Conservation (phyloP, 2,329 filamentous ascomycete genomes). For the Penicillium palitans region DNA sequence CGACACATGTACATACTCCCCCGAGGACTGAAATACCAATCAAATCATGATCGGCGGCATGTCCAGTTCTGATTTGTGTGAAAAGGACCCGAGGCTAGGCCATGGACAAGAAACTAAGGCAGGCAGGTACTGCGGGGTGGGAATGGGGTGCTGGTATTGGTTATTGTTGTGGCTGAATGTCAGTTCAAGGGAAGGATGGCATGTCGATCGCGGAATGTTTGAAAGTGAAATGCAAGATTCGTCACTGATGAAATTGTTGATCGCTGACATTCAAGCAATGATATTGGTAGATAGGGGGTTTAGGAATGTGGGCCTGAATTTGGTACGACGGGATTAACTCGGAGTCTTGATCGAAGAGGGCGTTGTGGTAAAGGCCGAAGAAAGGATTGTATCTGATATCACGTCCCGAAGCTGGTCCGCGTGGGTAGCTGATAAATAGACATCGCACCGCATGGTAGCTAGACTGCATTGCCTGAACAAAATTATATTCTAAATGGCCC, state of each 20-base stretch:
- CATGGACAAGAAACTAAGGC: neutral
- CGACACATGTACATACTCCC: neutral
- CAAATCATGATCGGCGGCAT: neutral
- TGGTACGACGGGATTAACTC: no score
- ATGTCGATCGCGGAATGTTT: constrained; percentile 11
- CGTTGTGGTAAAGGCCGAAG: neutral
- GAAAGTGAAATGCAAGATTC: neutral
- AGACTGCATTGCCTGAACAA: neutral
- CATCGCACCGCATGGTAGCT: neutral
- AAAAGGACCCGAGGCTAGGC: neutral
- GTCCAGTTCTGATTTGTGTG: neutral
- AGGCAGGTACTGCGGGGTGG: neutral
- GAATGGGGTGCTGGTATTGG: neutral
- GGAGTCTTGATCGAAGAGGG: neutral
- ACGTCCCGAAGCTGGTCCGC: no score
- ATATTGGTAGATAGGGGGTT: neutral
- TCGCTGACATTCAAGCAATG: neutral
- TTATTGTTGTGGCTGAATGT: constrained; percentile 3
- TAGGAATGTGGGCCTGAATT: constrained; percentile 1
- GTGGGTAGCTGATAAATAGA: no score
- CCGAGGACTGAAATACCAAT: neutral
- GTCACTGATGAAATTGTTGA: neutral
- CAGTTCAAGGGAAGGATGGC: neutral
- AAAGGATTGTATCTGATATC: no score
- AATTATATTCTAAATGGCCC: neutral